phyloP scores from a whole-genome alignment of 192 early-diverging fungal genomes.

The Lobosporangium transversale region DNA sequence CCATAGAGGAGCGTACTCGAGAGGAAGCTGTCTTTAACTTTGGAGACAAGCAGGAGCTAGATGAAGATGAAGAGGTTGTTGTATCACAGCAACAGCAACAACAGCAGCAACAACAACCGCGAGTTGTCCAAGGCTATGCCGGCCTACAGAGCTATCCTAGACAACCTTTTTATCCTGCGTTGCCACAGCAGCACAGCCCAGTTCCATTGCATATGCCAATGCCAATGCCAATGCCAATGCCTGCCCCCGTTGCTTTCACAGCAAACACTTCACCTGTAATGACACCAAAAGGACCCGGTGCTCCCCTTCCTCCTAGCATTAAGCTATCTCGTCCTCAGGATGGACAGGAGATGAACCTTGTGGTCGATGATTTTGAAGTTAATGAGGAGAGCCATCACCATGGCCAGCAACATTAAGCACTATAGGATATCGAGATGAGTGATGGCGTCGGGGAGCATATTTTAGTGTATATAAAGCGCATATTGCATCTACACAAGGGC shows the following conservation, averaged over 20 bases:
- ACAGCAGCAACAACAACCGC: no score
- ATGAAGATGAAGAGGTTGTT: conserved; percentile 32
- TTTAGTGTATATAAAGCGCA: no score
- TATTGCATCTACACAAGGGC: no score
- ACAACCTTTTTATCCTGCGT: conserved; percentile 13
- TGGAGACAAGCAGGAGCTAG: conserved; percentile 45
- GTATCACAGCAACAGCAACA: no score
- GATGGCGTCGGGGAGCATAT: no score
- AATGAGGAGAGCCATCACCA: background rate
- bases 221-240: conserved; percentile 17
- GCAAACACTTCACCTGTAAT: background rate
- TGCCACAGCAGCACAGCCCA: conserved; percentile 8
- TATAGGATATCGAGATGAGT: no score
- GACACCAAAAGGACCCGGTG: background rate
- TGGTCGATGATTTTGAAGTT: background rate
- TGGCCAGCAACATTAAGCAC: no score
- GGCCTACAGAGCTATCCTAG: background rate
- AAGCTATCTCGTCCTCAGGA: conserved; percentile 11
- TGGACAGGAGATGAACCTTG: conserved; percentile 20
- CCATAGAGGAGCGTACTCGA: conserved; percentile 1
- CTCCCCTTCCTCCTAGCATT: conserved; percentile 14
- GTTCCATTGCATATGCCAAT: conserved; percentile 13
- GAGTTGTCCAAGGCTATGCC: background rate
- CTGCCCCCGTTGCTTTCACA: background rate
- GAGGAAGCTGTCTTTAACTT: background rate